A percentile compares a stretch with the other conserved stretches of the same genome.
phyloP scores from a whole-genome alignment of 1,284 basidiomycete species.

The Microbotryum saponariae region DNA sequence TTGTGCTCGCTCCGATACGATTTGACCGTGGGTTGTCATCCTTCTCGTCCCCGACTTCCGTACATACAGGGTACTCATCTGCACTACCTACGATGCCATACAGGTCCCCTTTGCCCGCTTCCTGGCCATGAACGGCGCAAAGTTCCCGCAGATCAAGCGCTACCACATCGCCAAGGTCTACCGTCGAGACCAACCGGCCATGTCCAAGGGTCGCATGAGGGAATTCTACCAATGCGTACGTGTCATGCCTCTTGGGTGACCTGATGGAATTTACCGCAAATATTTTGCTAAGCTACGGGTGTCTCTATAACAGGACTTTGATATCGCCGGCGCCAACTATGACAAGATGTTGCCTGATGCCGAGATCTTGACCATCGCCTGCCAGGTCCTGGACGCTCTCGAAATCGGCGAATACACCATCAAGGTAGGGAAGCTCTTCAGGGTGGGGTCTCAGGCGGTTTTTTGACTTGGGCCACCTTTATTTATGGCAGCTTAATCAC shows the following conservation, averaged over 20 bases:
- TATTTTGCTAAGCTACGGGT: not conserved
- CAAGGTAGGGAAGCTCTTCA: conserved; percentile 53
- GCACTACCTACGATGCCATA: not conserved
- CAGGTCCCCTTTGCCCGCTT: conserved; percentile 85
- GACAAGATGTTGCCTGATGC: conserved; percentile 97
- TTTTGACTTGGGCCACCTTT: too few species aligned
- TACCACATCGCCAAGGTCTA: conserved; percentile 99
- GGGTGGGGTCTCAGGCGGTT: too few species aligned
- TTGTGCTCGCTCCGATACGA: conserved; percentile 91
- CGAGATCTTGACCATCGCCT: conserved; percentile 76
- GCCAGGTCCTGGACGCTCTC: conserved; percentile 70
- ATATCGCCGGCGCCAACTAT: conserved; percentile 77
- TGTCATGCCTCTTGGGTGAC: conserved; percentile 19
- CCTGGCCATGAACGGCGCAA: conserved; percentile 84
- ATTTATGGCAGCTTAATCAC: conserved; percentile 67
- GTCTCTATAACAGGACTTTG: conserved; percentile 63
- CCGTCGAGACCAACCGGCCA: conserved; percentile 89
- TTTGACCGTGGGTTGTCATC: conserved; percentile 58
- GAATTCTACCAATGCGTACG: conserved; percentile 96
- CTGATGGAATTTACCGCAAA: not conserved
- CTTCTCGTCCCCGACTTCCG: not conserved
- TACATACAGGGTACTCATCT: not conserved
- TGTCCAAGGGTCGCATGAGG: conserved; percentile 96
- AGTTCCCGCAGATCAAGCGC: conserved; percentile 62
- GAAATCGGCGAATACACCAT: conserved; percentile 89